Evolutionary conservation across 202 grass and related monocot species (phyloP).

Genomic region (Saccharum hybrid): DNA sequence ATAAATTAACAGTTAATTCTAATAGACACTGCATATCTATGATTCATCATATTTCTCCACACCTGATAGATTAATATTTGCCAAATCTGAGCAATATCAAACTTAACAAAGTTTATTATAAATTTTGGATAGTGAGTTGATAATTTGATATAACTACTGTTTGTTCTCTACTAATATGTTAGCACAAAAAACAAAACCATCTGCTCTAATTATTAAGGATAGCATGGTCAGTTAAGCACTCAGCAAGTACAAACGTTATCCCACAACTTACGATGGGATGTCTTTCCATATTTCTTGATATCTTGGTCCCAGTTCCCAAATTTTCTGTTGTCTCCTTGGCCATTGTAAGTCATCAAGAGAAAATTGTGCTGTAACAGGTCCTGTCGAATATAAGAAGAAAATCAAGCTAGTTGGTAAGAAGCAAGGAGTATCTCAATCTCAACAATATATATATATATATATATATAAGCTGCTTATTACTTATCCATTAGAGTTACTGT

Average conservation of each 20-base stretch:
- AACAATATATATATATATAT: slow-evolving; percentile 2
- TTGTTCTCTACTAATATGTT: slow-evolving; percentile 23
- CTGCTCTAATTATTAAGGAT: neutral
- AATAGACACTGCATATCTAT: slow-evolving; percentile 20
- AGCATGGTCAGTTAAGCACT: slow-evolving; percentile 11
- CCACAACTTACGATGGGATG: slow-evolving; percentile 61
- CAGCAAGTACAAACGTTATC: slow-evolving; percentile 22
- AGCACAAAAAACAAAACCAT: slow-evolving; percentile 18
- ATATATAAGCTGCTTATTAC: neutral
- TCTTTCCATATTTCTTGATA: slow-evolving; percentile 84
- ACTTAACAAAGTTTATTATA: slow-evolving; percentile 25
- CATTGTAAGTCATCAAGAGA: slow-evolving; percentile 63
- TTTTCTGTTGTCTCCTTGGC: slow-evolving; percentile 70
- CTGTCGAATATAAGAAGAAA: slow-evolving; percentile 48
- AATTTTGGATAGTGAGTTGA: neutral
- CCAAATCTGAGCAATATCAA: slow-evolving; percentile 20
- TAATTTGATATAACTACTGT: neutral
- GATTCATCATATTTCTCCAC: slow-evolving; percentile 10
- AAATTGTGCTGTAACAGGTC: slow-evolving; percentile 62
- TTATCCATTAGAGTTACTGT: slow-evolving; percentile 1
- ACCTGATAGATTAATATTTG: slow-evolving; percentile 9
- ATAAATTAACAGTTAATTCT: slow-evolving; percentile 18
- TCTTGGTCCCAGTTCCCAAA: slow-evolving; percentile 72
- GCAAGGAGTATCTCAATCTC: slow-evolving; percentile 40
- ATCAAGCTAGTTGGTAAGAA: slow-evolving; percentile 26